Base-by-base conservation (phyloP, 2,329 filamentous ascomycete species). In the Fusarium sp. region DNA sequence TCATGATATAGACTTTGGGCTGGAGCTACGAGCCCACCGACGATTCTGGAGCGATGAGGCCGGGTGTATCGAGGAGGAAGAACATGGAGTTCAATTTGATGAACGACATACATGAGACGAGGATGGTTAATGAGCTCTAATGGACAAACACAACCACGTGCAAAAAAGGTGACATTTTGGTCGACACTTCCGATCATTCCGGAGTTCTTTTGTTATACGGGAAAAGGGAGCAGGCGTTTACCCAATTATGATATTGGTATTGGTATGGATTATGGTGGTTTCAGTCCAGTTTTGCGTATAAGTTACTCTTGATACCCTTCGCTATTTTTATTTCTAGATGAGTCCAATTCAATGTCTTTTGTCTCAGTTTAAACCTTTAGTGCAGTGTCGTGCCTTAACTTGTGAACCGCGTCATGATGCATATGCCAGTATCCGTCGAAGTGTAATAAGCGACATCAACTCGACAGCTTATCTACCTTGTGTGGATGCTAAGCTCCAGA, bases 41-140 rank as follows among this genome's bases (percentile, higher is more conserved):
- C 70, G 78, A 39, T 76, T 78, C 40, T 76, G 76, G 71, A 76
- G 76, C 34, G 76, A 79, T 45, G 70, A 79, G 33, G 76, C 76
- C 14, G 75, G 76, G 40, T 73, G 78, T 28, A 81, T 81, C 52
- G 78, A 81, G 42, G 80, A 81, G 67, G 80, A 81, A 57, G 78
- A 77, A 39, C 69, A 74, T 42, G 72, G 62, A 10, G 47, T 71
- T 49, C 64, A 72, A 19, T 65, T 69, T 53, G 71, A 75, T 22
- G 70, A 70, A 56, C 68, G 56, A 54, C 63, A 52, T 51, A 44
- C 50, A 67, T 74, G 64, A 73, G 56, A 73, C 67, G 65, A 72
- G 52, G 44, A 65, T 56, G 65, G 56, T 50, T 51, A 47, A 69
- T 56, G 53, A 63, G 57, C 24, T 54, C 22, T 64, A 47, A 62